phyloP scores from a whole-genome alignment of 768 basidiomycete genomes.

The Rhizopogon sp. region DNA sequence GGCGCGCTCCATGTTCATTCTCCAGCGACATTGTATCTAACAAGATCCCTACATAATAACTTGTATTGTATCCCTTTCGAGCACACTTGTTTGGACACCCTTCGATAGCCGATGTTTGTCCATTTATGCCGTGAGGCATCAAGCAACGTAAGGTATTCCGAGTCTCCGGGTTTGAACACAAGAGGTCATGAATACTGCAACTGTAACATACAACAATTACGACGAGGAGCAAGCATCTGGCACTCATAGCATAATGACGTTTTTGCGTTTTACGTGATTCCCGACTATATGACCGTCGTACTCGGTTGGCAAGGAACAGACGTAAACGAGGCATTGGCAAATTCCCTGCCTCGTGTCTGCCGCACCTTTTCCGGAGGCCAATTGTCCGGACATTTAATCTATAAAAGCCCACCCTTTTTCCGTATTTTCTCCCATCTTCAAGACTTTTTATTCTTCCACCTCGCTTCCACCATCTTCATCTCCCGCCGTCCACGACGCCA shows the following conservation, averaged over 20 bases:
- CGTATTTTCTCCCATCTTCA: slow-evolving; percentile 13
- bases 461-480: slow-evolving; percentile 10
- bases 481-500: slow-evolving; percentile 23
- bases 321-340: slow-evolving; percentile 9
- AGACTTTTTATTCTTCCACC: slow-evolving; percentile 22
- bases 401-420: slow-evolving; percentile 36
- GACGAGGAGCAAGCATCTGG: neutral
- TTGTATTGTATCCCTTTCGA: neutral
- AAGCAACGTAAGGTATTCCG: neutral
- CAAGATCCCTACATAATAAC: neutral
- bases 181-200: too few relatives aligned
- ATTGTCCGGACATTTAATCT: slow-evolving; percentile 36
- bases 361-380: slow-evolving; percentile 34
- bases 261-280: slow-evolving; percentile 10
- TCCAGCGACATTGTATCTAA: slow-evolving; percentile 5
- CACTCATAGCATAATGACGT: neutral
- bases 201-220: neutral
- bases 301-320: slow-evolving; percentile 8
- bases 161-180: neutral
- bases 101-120: slow-evolving; percentile 12
- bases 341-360: slow-evolving; percentile 47
- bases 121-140: neutral
- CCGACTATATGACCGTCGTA: neutral
- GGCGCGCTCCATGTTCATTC: neutral
- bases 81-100: neutral